These are phyloP conservation scores for Lactifluus pinguis DNA, from an alignment of 768 basidiomycete species.

Conservation along the genomic window DNA sequence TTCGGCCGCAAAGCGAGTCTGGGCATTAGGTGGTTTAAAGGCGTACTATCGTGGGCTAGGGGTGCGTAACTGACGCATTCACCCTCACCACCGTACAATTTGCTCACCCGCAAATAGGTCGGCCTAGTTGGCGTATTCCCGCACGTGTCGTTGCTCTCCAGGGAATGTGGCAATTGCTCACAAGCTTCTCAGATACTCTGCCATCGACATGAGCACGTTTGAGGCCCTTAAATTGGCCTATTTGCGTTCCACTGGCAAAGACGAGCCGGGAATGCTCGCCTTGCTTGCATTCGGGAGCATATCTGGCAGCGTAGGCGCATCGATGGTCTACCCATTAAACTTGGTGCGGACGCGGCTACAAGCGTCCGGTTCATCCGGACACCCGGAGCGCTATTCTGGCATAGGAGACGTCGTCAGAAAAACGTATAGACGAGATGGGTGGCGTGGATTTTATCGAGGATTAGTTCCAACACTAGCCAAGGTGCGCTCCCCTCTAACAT, in stretches of 20 bases:
- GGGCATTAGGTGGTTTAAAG: slow-evolving; percentile 66
- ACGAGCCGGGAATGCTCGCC: slow-evolving; percentile 85
- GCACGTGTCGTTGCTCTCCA: slow-evolving; percentile 34
- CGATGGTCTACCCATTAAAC: slow-evolving; percentile 87
- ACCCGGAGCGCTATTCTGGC: slow-evolving; percentile 87
- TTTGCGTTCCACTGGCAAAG: slow-evolving; percentile 72
- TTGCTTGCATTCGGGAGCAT: slow-evolving; percentile 85
- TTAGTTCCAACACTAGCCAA: slow-evolving; percentile 89
- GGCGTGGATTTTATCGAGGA: slow-evolving; percentile 92
- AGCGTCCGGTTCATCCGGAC: slow-evolving; percentile 92
- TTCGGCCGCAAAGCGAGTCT: slow-evolving; percentile 62
- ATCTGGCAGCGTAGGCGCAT: slow-evolving; percentile 89
- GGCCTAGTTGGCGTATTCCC: slow-evolving; percentile 96
- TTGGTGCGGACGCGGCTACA: slow-evolving; percentile 91
- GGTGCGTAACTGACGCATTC: slow-evolving; percentile 41
- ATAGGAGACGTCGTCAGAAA: slow-evolving; percentile 73
- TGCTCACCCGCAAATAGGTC: slow-evolving; percentile 43
- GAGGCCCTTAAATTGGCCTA: slow-evolving; percentile 93
- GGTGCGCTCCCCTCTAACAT: slow-evolving; percentile 32
- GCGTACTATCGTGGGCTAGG: slow-evolving; percentile 88
- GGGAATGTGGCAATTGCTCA: slow-evolving; percentile 11
- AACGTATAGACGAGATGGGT: slow-evolving; percentile 80
- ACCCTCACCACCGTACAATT: slow-evolving; percentile 4
- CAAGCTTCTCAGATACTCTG: slow-evolving; percentile 54
- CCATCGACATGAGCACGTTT: slow-evolving; percentile 97